phyloP scores from a whole-genome alignment of 305 asterid genomes.

The Petunia hybrid region DNA sequence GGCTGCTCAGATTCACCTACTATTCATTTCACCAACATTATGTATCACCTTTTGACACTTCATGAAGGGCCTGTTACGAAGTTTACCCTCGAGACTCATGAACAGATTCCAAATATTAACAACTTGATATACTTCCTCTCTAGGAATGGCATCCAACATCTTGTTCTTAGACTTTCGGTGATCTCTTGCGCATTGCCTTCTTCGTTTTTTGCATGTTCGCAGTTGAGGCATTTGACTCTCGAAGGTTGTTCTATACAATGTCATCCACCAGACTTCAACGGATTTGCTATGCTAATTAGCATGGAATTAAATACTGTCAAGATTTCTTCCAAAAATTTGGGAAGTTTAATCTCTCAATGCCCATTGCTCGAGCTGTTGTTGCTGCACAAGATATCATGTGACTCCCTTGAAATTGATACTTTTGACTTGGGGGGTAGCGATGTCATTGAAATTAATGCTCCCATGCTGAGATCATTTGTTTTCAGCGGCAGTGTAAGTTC shows the following conservation, averaged over 20 bases:
- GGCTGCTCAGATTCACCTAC: not conserved
- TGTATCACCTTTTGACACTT: conserved; percentile 21
- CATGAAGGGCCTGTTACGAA: conserved; percentile 36
- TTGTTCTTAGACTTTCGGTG: conserved; percentile 26
- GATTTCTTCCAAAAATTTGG: conserved; percentile 3
- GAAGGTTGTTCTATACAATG: conserved; percentile 13
- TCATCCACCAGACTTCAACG: conserved; percentile 33
- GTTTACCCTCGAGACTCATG: conserved; percentile 28
- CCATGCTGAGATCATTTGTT: too few species aligned
- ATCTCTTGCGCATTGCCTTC: not conserved
- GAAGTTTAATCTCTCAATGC: conserved; percentile 4
- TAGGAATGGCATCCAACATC: conserved; percentile 23
- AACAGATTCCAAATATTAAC: conserved; percentile 24
- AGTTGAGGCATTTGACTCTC: conserved; percentile 28
- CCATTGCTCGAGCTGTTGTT: conserved; percentile 26
- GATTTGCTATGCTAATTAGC: conserved; percentile 23
- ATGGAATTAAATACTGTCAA: conserved; percentile 7
- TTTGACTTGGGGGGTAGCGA: not conserved
- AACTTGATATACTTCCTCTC: conserved; percentile 8
- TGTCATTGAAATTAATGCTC: too few species aligned
- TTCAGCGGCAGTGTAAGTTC: too few species aligned
- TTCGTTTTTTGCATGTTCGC: conserved; percentile 28
- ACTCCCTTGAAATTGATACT: not conserved
- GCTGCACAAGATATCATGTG: not conserved
- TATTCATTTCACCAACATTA: not conserved